phyloP scores from a whole-genome alignment of 2,329 filamentous ascomycete species.

The Blastomyces silverae region DNA sequence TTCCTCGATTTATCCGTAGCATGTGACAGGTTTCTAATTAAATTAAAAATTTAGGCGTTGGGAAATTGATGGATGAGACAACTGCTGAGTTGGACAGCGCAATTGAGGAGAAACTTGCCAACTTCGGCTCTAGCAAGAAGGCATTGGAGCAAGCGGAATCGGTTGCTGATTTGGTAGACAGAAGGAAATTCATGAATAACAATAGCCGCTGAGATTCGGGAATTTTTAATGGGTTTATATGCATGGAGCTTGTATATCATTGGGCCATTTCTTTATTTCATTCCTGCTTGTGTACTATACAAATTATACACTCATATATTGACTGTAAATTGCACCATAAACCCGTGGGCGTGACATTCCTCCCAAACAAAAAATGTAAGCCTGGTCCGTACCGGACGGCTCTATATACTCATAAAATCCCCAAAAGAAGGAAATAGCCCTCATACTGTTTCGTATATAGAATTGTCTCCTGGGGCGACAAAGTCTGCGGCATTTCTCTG shows the following conservation, averaged over 20 bases:
- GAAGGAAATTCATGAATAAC: constrained; percentile 33
- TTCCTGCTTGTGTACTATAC: constrained; percentile 9
- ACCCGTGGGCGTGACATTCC: too few species aligned
- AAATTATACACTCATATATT: background rate
- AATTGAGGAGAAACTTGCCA: constrained; percentile 36
- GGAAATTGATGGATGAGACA: constrained; percentile 36
- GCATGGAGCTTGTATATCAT: constrained; percentile 11
- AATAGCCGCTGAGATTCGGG: constrained; percentile 32
- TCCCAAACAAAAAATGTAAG: background rate
- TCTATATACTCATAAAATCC: background rate
- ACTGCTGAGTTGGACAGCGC: constrained; percentile 35
- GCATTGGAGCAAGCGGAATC: constrained; percentile 27
- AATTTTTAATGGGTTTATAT: constrained; percentile 24
- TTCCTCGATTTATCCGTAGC: constrained; percentile 12
- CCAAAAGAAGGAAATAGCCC: background rate
- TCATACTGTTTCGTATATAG: background rate
- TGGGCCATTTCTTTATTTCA: constrained; percentile 2
- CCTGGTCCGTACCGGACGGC: background rate
- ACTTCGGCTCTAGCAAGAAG: constrained; percentile 38
- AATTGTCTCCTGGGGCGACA: background rate
- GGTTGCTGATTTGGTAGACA: constrained; percentile 34
- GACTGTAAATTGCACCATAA: too few species aligned
- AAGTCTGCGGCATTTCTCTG: background rate
- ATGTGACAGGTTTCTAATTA: constrained; percentile 16
- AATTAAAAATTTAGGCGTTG: constrained; percentile 32